Base-by-base conservation (phyloP, 2,329 filamentous ascomycete species). In the Xylariaceae sp. region DNA sequence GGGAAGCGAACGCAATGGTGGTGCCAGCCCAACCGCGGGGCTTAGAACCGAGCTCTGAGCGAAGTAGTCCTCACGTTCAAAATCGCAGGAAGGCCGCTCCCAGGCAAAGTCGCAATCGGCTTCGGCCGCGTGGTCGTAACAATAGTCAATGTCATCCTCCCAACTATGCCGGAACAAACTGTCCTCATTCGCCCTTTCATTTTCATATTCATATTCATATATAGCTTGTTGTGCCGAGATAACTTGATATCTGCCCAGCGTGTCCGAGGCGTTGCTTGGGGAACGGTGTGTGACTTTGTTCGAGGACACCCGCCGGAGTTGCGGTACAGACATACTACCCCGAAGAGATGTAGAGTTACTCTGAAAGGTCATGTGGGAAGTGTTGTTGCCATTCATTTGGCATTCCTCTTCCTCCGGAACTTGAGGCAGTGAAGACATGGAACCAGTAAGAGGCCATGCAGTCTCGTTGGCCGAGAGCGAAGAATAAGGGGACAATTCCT, bases 61-160 rank as follows among this genome's bases (percentile, higher is more conserved):
- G 6, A 58, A 65, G 4, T 65, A 65, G 19, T 61, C 64, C 11
- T 70, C 72, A 50, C 70, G 69, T 29, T 62, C 66, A 41, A 73
- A 56, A 47, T 84, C 81, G 50, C 79, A 62, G 0, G 81, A 85
- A 2, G 76, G 72, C 12, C 79, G 77, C 55, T 84, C 80, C 83
- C 83, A 86, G 44, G 83, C 78, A 61, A 84, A 86, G 58, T 86
- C 79, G 64, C 81, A 86, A 67, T 86, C 75, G 6, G 83, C 84
- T 66, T 87, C 84, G 9, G 78, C 82, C 60, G 83, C 84, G 62
- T 87, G 81, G 60, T 86, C 83, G 64, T 87, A 87, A 65, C 81
- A 86, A 68, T 86, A 87, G 65, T 87, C 84, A 57, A 87, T 86
- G 58, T 83, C 83, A 50, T 85, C 83, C 63, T 87, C 84, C 84